These are phyloP conservation scores for Cyberlindnera petersonii DNA, from an alignment of 805 yeast species.

Conservation along the genomic window DNA sequence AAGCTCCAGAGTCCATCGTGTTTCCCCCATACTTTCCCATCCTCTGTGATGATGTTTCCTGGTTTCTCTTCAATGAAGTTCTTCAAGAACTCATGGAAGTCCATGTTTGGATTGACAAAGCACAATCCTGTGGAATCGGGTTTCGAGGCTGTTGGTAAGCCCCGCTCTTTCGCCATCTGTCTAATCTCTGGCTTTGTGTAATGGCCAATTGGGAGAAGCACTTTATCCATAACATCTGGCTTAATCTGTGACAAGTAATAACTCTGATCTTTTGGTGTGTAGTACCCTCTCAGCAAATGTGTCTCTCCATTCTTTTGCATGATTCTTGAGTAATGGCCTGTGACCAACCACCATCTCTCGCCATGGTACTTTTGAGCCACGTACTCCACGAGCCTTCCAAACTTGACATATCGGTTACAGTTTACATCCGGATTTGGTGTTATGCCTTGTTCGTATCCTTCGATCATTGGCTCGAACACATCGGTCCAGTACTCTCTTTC, in stretches of 20 bases:
- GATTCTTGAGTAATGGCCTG: conserved; percentile 76
- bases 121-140: conserved; percentile 95
- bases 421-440: conserved; percentile 96
- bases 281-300: conserved; percentile 55
- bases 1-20: conserved; percentile 92
- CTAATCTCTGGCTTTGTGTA: conserved; percentile 72
- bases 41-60: conserved; percentile 76
- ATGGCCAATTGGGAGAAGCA: conserved; percentile 81
- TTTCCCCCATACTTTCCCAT: conserved; percentile 70
- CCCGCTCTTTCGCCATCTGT: conserved; percentile 50
- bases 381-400: conserved; percentile 69
- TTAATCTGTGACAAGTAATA: conserved; percentile 75
- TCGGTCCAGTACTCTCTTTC: conserved; percentile 91
- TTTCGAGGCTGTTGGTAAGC: conserved; percentile 63
- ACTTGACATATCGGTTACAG: conserved; percentile 82
- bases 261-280: conserved; percentile 78
- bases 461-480: conserved; percentile 91
- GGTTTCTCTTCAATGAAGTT: conserved; percentile 71
- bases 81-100: conserved; percentile 68
- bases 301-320: conserved; percentile 32
- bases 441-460: conserved; percentile 59
- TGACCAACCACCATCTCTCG: conserved; percentile 75
- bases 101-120: conserved; percentile 66
- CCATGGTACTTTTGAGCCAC: conserved; percentile 37
- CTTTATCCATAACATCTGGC: conserved; percentile 40